These are phyloP conservation scores for Aspergillus clavatus DNA, from an alignment of 2,329 filamentous ascomycete genomes.

Conservation along the genomic window DNA sequence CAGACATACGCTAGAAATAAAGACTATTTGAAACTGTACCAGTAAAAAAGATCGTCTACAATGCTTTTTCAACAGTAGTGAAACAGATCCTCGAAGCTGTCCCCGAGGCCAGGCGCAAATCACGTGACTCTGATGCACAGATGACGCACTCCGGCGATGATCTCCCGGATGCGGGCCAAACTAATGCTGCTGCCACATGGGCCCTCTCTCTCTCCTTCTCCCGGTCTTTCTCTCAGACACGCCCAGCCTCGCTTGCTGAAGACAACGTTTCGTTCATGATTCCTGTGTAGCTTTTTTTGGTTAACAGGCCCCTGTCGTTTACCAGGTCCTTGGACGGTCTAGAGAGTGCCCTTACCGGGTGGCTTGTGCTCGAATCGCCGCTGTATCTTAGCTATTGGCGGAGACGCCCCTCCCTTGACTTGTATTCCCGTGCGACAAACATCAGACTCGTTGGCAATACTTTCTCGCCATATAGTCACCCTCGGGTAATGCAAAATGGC, in stretches of 20 bases:
- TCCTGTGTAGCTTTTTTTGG: not conserved
- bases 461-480: conserved; percentile 7
- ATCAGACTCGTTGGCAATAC: conserved; percentile 1
- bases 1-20: conserved; percentile 11
- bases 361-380: not conserved
- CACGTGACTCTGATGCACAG: conserved; percentile 28
- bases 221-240: conserved; percentile 1
- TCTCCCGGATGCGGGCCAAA: conserved; percentile 23
- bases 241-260: too few species aligned
- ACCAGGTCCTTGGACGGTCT: not conserved
- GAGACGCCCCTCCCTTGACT: conserved; percentile 5
- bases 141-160: conserved; percentile 31
- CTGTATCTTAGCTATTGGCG: conserved; percentile 10
- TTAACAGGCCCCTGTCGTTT: not conserved
- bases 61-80: too few species aligned
- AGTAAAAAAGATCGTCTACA: too few species aligned
- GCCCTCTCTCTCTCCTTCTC: conserved; percentile 14
- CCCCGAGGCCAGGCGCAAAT: too few species aligned
- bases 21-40: too few species aligned
- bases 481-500: conserved; percentile 20
- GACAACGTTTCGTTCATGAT: not conserved
- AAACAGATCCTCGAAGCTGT: too few species aligned
- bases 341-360: not conserved
- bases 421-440: not conserved
- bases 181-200: conserved; percentile 4